Evolutionary conservation across 2,329 filamentous ascomycete genomes (phyloP).

Genomic region (Epichloe bromicola): DNA sequence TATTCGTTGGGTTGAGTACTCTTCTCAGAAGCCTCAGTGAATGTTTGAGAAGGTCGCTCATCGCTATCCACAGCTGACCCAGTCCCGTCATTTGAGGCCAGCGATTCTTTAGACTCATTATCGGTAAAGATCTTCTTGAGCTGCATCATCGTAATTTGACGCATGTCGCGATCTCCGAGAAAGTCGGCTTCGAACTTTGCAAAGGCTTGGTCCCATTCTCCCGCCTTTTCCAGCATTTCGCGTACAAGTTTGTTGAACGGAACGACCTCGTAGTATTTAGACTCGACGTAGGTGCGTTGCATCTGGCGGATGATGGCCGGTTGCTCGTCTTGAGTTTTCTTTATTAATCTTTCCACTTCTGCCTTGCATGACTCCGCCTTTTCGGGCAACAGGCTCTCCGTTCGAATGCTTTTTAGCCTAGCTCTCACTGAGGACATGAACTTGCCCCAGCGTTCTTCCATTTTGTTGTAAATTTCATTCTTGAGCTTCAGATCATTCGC

Average conservation of each 20-base stretch:
- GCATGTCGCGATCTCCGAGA: conserved; percentile 92
- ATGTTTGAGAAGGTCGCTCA: conserved; percentile 32
- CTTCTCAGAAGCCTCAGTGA: conserved; percentile 35
- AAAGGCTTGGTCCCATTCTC: conserved; percentile 83
- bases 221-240: conserved; percentile 82
- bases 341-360: conserved; percentile 67
- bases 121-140: conserved; percentile 92
- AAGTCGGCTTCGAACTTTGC: conserved; percentile 85
- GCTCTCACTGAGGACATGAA: conserved; percentile 83
- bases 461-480: conserved; percentile 76
- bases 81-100: conserved; percentile 55
- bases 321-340: conserved; percentile 76
- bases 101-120: conserved; percentile 67
- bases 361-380: conserved; percentile 70
- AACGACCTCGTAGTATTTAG: conserved; percentile 93
- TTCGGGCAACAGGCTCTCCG: conserved; percentile 80
- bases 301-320: conserved; percentile 59
- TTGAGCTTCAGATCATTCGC: conserved; percentile 86
- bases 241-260: conserved; percentile 82
- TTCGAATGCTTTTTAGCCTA: conserved; percentile 75
- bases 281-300: conserved; percentile 82
- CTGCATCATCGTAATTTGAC: conserved; percentile 80
- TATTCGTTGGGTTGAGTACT: conserved; percentile 29
- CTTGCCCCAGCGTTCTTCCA: conserved; percentile 67
- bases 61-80: conserved; percentile 39